Evolutionary conservation across 805 yeast species (phyloP).

Genomic region (Sungouiozyma ichnusensis): DNA sequence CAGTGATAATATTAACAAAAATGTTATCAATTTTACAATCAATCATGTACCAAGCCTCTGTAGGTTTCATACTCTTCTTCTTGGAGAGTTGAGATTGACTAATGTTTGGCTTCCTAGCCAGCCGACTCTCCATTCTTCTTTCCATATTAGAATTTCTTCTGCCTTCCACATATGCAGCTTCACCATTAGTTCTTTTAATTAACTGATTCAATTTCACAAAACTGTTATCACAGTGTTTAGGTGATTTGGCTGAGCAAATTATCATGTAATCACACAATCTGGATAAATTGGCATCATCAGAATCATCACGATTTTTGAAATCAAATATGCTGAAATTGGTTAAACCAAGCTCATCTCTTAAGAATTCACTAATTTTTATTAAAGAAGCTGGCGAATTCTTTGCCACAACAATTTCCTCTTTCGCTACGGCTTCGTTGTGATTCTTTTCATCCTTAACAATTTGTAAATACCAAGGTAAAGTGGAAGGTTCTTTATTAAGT

Average conservation of each 20-base stretch:
- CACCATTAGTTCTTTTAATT: slow-evolving; percentile 42
- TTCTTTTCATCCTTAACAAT: slow-evolving; percentile 22
- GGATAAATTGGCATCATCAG: not conserved
- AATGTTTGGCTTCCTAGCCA: slow-evolving; percentile 44
- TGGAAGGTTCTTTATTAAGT: not conserved
- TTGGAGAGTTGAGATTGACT: slow-evolving; percentile 37
- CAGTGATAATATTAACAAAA: slow-evolving; percentile 62
- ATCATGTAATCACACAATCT: slow-evolving; percentile 41
- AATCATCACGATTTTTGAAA: slow-evolving; percentile 32
- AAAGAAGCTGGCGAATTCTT: slow-evolving; percentile 44
- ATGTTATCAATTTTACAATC: slow-evolving; percentile 56
- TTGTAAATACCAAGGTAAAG: slow-evolving; percentile 54
- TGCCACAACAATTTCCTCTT: slow-evolving; percentile 44
- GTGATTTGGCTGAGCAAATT: slow-evolving; percentile 65
- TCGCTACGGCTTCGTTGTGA: not conserved
- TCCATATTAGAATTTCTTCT: slow-evolving; percentile 47
- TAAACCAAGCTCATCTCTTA: slow-evolving; percentile 56
- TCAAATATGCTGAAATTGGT: slow-evolving; percentile 56
- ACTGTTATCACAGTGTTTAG: slow-evolving; percentile 65
- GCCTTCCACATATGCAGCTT: slow-evolving; percentile 58
- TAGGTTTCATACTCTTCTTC: slow-evolving; percentile 43
- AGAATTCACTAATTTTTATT: slow-evolving; percentile 21
- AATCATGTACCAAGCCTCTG: slow-evolving; percentile 75
- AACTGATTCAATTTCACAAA: slow-evolving; percentile 45
- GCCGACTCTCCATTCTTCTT: slow-evolving; percentile 40